phyloP scores from a whole-genome alignment of 768 basidiomycete genomes.

The Suillus alpinus region DNA sequence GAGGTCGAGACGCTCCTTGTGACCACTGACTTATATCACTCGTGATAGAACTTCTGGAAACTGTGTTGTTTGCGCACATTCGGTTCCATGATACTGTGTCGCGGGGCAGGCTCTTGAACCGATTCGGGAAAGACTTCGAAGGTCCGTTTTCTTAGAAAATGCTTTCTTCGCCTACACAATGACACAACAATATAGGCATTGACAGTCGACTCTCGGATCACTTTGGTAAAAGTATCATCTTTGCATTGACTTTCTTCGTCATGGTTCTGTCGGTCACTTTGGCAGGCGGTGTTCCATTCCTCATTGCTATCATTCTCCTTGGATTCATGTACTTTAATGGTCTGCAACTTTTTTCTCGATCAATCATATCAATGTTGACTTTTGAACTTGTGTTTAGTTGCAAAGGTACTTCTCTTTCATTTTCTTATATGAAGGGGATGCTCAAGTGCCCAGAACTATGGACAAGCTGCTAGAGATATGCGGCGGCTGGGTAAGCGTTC shows the following conservation, averaged over 20 bases:
- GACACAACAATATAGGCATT: slow-evolving; percentile 47
- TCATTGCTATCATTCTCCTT: slow-evolving; percentile 55
- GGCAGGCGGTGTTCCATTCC: slow-evolving; percentile 77
- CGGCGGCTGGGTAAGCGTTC: slow-evolving; percentile 61
- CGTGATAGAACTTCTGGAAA: slow-evolving; percentile 56
- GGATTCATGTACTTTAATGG: slow-evolving; percentile 70
- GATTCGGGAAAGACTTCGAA: slow-evolving; percentile 91
- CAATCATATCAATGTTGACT: slow-evolving; percentile 8
- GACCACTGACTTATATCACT: slow-evolving; percentile 9
- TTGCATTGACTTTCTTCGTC: slow-evolving; percentile 64
- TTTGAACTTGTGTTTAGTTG: slow-evolving; percentile 20
- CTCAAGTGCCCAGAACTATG: slow-evolving; percentile 37
- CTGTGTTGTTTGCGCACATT: slow-evolving; percentile 83
- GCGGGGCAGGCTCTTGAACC: slow-evolving; percentile 77
- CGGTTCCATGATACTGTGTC: slow-evolving; percentile 93
- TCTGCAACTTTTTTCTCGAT: slow-evolving; percentile 27
- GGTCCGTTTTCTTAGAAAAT: slow-evolving; percentile 27
- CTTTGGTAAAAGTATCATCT: slow-evolving; percentile 76
- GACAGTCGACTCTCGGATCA: slow-evolving; percentile 83
- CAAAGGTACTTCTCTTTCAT: slow-evolving; percentile 28
- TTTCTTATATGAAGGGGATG: slow-evolving; percentile 27
- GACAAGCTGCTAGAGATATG: slow-evolving; percentile 87
- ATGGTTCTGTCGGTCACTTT: slow-evolving; percentile 73
- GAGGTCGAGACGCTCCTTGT: background rate
- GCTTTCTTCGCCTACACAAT: slow-evolving; percentile 9